phyloP scores from a whole-genome alignment of 1,284 basidiomycete genomes.

The Sporisorium graminicola region DNA sequence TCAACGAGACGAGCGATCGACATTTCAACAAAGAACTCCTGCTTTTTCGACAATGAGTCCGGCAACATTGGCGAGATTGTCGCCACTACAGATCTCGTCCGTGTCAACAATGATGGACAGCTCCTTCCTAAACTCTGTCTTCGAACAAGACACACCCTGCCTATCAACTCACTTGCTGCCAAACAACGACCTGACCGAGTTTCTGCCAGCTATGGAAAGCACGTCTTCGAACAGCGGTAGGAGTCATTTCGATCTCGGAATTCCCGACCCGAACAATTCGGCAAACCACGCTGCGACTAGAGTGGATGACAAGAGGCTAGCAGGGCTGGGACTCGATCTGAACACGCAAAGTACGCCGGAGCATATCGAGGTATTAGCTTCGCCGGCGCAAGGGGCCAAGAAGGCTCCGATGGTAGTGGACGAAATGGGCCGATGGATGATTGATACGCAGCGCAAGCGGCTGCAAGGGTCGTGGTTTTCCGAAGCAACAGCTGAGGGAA shows the following conservation, averaged over 20 bases:
- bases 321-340: slow-evolving; percentile 24
- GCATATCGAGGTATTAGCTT: not conserved
- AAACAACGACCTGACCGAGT: slow-evolving; percentile 20
- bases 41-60: not conserved
- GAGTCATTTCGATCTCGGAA: not conserved
- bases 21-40: not conserved
- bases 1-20: not conserved
- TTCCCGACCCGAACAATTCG: not conserved
- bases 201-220: not conserved
- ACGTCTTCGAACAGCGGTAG: not conserved
- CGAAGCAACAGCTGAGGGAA: not conserved
- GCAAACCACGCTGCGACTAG: not conserved
- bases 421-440: slow-evolving; percentile 34
- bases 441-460: not conserved
- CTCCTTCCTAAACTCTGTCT: not conserved
- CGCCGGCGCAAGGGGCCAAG: not conserved
- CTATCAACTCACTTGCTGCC: slow-evolving; percentile 25
- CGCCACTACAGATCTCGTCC: slow-evolving; percentile 1
- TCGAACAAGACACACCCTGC: slow-evolving; percentile 32
- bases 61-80: slow-evolving; percentile 5
- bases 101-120: not conserved
- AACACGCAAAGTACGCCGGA: not conserved
- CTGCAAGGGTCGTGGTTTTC: not conserved
- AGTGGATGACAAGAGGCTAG: not conserved
- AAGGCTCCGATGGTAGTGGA: slow-evolving; percentile 12